Conservation (phyloP, 495 filamentous ascomycete genomes). For the Bryoglossum gracile region DNA sequence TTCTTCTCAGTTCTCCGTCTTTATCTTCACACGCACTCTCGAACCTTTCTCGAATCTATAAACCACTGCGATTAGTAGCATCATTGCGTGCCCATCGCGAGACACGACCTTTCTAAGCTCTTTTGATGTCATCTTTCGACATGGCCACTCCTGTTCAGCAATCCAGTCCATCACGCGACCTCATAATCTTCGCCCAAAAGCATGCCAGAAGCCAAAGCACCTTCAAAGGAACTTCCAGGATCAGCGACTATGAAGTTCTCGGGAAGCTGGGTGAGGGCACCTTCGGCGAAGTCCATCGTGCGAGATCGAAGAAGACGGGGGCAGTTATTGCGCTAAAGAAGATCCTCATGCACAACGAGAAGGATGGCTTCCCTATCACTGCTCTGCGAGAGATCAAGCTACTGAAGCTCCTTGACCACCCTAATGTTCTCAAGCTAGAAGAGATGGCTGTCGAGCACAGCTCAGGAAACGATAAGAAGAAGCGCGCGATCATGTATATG, state of each 20-base stretch:
- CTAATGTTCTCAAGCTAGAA: conserved; percentile 77
- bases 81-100: neutral
- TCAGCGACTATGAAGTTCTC: conserved; percentile 79
- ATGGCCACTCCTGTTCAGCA: conserved; percentile 23
- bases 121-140: neutral
- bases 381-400: conserved; percentile 89
- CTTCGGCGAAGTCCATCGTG: conserved; percentile 95
- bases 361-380: conserved; percentile 76
- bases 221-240: conserved; percentile 81
- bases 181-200: conserved; percentile 11
- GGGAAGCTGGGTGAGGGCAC: conserved; percentile 96
- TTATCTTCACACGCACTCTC: neutral
- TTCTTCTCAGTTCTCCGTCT: conserved; percentile 1
- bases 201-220: conserved; percentile 26
- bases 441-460: conserved; percentile 91
- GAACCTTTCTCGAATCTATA: neutral
- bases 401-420: conserved; percentile 85
- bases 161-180: conserved; percentile 12
- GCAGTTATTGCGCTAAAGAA: conserved; percentile 86
- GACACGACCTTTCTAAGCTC: neutral
- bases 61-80: conserved; percentile 1
- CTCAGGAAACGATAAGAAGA: conserved; percentile 66
- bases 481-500: conserved; percentile 93
- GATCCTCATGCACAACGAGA: conserved; percentile 81
- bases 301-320: conserved; percentile 64